Conservation (phyloP, 2,329 filamentous ascomycete species). For the Aspergillus felis region DNA sequence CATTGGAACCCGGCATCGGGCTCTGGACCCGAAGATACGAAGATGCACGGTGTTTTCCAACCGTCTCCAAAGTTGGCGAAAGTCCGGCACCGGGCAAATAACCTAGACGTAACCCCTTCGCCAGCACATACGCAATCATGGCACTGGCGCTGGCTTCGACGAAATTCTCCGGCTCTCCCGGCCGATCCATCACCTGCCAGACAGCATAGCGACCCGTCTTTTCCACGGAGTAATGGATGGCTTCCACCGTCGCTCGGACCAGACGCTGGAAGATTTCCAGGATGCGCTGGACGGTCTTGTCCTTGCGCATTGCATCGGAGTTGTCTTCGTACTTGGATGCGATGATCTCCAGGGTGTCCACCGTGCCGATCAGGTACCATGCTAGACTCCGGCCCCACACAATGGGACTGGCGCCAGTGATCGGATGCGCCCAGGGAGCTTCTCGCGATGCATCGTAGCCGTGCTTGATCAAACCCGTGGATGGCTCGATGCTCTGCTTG, state of each 20-base stretch:
- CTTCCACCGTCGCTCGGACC: background rate
- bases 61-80: background rate
- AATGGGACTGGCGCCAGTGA: background rate
- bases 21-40: background rate
- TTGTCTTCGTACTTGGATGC: background rate
- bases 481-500: background rate
- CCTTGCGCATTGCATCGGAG: background rate
- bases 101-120: background rate
- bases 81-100: background rate
- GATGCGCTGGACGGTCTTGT: background rate
- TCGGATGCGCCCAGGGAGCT: background rate
- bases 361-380: background rate
- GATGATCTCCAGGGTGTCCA: background rate
- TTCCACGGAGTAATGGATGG: background rate
- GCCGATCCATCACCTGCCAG: background rate
- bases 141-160: background rate
- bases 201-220: background rate
- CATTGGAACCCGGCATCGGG: background rate
- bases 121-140: background rate
- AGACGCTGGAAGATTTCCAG: background rate
- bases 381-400: background rate
- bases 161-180: background rate
- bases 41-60: background rate
- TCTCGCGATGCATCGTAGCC: background rate
- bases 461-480: background rate